Evolutionary conservation across 768 basidiomycete genomes (phyloP), one percentile per base, ranked within the genome.

Genomic region (Lactifluus echinatus): DNA sequence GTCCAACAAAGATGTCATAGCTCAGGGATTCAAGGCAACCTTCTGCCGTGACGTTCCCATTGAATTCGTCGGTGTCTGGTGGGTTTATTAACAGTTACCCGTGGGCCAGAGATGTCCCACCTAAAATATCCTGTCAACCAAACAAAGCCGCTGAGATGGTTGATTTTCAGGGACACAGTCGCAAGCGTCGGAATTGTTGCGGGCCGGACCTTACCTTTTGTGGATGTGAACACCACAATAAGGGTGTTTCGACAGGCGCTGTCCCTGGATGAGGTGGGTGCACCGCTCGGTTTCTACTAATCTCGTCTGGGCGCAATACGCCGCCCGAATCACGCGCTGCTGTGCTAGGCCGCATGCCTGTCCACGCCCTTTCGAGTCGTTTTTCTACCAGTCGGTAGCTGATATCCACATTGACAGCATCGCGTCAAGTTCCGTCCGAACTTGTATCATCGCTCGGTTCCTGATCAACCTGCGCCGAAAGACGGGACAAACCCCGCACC

Each of bases 21-120:
- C 86, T 10, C 79, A 76, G 2, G 83, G 83, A 14, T 93, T 88
- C 70, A 91, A 89, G 70, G 66, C 74, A 59, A 85, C 84, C 0
- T 92, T 87, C 66, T 85, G 81, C 50, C 77, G 74, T 29, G 68
- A 71, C n/a, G 84, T 90, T 5, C 70, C 75, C n/a, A 75, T 91
- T n/a, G 85, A 89, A 12, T 91, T 91, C 55, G 68, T 93, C 44
- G 89, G 89, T 1, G 82, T 88, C 46, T 91, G 87, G 87, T 87
- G 78, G 33, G n/a, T n/a, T n/a, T n/a, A n/a, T n/a, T n/a, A n/a
- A n/a, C n/a, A n/a, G n/a, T n/a, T n/a, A n/a, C n/a, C n/a, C n/a
- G n/a, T n/a, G n/a, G n/a, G n/a, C n/a, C n/a, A n/a, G n/a, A n/a
- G n/a, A n/a, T n/a, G n/a, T n/a, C n/a, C n/a, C n/a, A n/a, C n/a